Conservation (phyloP, 2,329 filamentous ascomycete genomes). For the Zasmidium angulare region DNA sequence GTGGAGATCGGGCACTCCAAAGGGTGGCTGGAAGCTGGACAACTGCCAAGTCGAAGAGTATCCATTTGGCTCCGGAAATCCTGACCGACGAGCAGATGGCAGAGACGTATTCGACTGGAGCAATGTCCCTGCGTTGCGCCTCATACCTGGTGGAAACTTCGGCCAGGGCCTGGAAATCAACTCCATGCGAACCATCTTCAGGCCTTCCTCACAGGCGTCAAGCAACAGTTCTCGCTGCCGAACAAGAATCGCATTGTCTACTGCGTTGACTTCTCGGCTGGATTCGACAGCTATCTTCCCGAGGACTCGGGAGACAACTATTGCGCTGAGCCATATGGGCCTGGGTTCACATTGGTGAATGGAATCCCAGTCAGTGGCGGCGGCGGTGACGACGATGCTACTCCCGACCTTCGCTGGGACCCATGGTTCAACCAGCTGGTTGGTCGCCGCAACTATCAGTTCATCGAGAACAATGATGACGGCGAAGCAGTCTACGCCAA, state of each 20-base stretch:
- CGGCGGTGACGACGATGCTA: background rate
- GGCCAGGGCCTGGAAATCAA: background rate
- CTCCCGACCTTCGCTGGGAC: background rate
- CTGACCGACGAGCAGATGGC: background rate
- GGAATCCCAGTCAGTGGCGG: background rate
- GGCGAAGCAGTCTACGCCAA: background rate
- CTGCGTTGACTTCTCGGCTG: background rate
- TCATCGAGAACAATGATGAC: background rate
- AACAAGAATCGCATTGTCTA: constrained; percentile 2
- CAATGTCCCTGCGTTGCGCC: background rate
- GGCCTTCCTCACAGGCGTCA: background rate
- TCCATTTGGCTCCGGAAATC: background rate
- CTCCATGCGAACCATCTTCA: background rate
- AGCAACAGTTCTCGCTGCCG: background rate
- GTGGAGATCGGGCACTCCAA: background rate
- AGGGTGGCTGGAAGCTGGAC: constrained; percentile 3
- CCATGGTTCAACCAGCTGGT: background rate
- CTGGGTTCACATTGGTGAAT: constrained; percentile 1
- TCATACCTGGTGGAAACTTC: background rate
- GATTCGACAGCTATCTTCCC: background rate
- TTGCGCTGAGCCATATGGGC: constrained; percentile 1
- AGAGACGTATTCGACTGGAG: background rate
- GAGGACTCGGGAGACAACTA: background rate
- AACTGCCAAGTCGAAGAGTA: constrained; percentile 3
- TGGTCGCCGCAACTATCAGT: background rate